Evolutionary conservation across 2,329 filamentous ascomycete genomes (phyloP).

Genomic region (Ophiostoma quercus): DNA sequence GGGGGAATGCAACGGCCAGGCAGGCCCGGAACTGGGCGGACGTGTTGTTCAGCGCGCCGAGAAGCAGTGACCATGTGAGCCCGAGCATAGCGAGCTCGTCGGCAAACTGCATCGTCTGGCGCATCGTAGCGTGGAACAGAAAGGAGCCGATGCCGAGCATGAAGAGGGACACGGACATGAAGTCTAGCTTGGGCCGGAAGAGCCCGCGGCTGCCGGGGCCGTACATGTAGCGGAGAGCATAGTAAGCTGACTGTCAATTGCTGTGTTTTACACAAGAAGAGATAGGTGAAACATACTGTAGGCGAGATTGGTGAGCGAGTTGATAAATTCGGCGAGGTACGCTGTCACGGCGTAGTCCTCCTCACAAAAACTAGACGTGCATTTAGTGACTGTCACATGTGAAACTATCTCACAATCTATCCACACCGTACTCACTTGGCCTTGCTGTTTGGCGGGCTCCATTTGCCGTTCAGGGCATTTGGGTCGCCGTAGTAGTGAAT

Average conservation of each 20-base stretch:
- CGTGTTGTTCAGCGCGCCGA: conserved; percentile 42
- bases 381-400: not conserved
- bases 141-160: conserved; percentile 41
- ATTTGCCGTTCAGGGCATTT: conserved; percentile 27
- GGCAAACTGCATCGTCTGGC: conserved; percentile 40
- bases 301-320: conserved; percentile 46
- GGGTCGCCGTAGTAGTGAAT: conserved; percentile 29
- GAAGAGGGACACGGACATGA: conserved; percentile 40
- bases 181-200: conserved; percentile 33
- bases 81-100: conserved; percentile 57
- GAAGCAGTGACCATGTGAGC: conserved; percentile 48
- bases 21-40: conserved; percentile 38
- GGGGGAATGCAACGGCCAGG: conserved; percentile 38
- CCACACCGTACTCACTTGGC: conserved; percentile 29
- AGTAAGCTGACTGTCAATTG: conserved; percentile 35
- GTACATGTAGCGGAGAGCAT: conserved; percentile 34
- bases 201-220: conserved; percentile 19
- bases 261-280: not conserved
- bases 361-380: conserved; percentile 31
- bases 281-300: conserved; percentile 38
- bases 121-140: conserved; percentile 42
- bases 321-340: conserved; percentile 50
- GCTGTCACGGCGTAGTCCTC: conserved; percentile 49
- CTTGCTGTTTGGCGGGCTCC: conserved; percentile 31
- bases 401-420: not conserved